Evolutionary conservation across 148 eudicot genomes (phyloP).

Genomic region (Rhododendron henanense): DNA sequence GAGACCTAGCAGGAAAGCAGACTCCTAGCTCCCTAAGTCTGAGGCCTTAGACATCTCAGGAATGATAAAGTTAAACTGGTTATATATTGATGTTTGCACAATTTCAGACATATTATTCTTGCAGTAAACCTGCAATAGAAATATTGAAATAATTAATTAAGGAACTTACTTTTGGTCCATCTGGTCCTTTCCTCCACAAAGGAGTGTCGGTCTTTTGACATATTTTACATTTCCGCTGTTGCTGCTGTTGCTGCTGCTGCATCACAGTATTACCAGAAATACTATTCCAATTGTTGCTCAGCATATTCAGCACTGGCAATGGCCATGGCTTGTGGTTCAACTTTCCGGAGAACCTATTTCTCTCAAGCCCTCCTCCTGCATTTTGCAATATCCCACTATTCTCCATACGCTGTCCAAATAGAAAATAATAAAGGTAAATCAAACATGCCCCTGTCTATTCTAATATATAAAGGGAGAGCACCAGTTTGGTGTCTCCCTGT

Average conservation of each 20-base stretch:
- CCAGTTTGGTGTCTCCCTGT: too few relatives aligned
- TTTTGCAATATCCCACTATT: neutral
- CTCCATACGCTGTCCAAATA: neutral
- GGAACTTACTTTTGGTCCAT: conserved; percentile 6
- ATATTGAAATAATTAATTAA: neutral
- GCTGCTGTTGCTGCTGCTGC: neutral
- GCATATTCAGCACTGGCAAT: neutral
- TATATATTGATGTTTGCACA: neutral
- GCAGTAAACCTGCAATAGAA: neutral
- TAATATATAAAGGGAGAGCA: too few relatives aligned
- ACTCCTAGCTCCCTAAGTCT: too few relatives aligned
- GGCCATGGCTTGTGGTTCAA: neutral
- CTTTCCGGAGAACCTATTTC: neutral
- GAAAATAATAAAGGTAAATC: neutral
- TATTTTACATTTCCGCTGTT: neutral
- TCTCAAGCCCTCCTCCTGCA: neutral
- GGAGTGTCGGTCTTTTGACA: neutral
- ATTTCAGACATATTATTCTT: neutral
- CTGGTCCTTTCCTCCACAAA: conserved; percentile 7
- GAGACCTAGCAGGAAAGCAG: neutral
- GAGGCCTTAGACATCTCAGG: neutral
- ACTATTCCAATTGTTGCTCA: neutral
- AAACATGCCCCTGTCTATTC: too few relatives aligned
- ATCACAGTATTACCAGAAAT: neutral
- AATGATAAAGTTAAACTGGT: neutral